phyloP scores from a whole-genome alignment of 2,329 filamentous ascomycete genomes.

The Beauveria bassiana region DNA sequence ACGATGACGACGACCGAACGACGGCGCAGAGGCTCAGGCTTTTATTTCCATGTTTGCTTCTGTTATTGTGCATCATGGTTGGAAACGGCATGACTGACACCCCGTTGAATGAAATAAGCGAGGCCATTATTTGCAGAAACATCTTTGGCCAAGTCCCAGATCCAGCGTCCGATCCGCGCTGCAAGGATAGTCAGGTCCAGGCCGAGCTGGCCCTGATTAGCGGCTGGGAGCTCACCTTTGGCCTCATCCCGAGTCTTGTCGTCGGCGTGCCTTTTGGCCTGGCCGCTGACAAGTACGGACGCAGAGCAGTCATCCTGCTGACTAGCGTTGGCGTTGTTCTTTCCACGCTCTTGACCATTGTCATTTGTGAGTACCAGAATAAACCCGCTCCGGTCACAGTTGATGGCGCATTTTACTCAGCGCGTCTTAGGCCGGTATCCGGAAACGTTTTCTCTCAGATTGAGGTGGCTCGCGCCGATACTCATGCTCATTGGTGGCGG shows the following conservation, averaged over 20 bases:
- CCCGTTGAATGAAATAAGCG: neutral
- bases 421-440: slow-evolving; percentile 11
- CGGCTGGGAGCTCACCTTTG: slow-evolving; percentile 16
- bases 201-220: slow-evolving; percentile 15
- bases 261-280: slow-evolving; percentile 16
- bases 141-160: neutral
- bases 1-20: neutral
- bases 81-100: neutral
- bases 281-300: slow-evolving; percentile 15
- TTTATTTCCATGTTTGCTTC: neutral
- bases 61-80: neutral
- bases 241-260: slow-evolving; percentile 14
- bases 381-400: neutral
- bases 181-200: slow-evolving; percentile 17
- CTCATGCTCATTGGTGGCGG: slow-evolving; percentile 17
- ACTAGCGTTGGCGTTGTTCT: slow-evolving; percentile 13
- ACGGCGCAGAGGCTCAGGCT: neutral
- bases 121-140: slow-evolving; percentile 12
- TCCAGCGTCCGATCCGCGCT: slow-evolving; percentile 5
- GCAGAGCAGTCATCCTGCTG: slow-evolving; percentile 12
- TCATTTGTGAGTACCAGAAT: slow-evolving; percentile 9
- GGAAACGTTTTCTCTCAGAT: slow-evolving; percentile 12
- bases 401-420: neutral
- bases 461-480: slow-evolving; percentile 13
- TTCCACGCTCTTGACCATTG: neutral